A percentile compares a stretch with the other conserved stretches of the same genome.
Evolutionary conservation across 352 stramenopile genomes (phyloP).

Genomic region (Pythium apleroticum): DNA sequence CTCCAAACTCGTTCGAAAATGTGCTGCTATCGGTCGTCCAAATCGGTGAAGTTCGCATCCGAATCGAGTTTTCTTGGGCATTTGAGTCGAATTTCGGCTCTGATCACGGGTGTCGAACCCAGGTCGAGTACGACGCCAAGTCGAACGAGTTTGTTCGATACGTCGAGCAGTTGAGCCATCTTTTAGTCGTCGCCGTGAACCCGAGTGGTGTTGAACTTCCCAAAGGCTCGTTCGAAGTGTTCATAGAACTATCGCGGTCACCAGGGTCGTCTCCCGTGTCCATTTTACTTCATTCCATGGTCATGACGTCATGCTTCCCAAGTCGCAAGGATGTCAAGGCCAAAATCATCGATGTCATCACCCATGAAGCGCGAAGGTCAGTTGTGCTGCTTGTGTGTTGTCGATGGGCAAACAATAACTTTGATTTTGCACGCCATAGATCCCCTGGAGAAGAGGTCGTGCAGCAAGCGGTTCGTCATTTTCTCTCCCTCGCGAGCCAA

Average conservation of each 20-base stretch:
- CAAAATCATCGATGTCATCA: slow-evolving; percentile 53
- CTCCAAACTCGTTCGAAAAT: slow-evolving; percentile 59
- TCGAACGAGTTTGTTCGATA: slow-evolving; percentile 32
- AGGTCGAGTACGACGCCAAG: slow-evolving; percentile 54
- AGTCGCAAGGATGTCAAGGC: slow-evolving; percentile 47
- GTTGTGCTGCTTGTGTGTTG: too few relatives aligned
- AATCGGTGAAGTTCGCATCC: slow-evolving; percentile 45
- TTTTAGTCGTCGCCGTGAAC: slow-evolving; percentile 51
- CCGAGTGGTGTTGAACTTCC: slow-evolving; percentile 17
- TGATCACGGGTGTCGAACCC: slow-evolving; percentile 51
- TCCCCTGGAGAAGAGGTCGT: slow-evolving; percentile 57
- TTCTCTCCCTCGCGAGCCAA: slow-evolving; percentile 48
- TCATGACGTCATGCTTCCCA: slow-evolving; percentile 43
- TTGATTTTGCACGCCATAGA: too few relatives aligned
- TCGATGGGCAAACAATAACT: too few relatives aligned
- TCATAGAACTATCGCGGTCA: slow-evolving; percentile 40
- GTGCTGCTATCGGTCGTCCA: slow-evolving; percentile 52
- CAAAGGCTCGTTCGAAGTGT: slow-evolving; percentile 57
- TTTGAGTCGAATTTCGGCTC: slow-evolving; percentile 38
- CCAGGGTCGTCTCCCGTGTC: slow-evolving; percentile 20
- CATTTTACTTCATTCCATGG: slow-evolving; percentile 62
- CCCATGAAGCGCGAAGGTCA: slow-evolving; percentile 64
- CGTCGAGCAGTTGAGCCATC: slow-evolving; percentile 52
- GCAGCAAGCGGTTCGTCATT: slow-evolving; percentile 57
- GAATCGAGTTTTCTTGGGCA: slow-evolving; percentile 38